A percentile compares a stretch with the other conserved stretches of the same genome.
These are phyloP conservation scores for Pythium guiyangense DNA, from an alignment of 352 stramenopile species.

Conservation along the genomic window DNA sequence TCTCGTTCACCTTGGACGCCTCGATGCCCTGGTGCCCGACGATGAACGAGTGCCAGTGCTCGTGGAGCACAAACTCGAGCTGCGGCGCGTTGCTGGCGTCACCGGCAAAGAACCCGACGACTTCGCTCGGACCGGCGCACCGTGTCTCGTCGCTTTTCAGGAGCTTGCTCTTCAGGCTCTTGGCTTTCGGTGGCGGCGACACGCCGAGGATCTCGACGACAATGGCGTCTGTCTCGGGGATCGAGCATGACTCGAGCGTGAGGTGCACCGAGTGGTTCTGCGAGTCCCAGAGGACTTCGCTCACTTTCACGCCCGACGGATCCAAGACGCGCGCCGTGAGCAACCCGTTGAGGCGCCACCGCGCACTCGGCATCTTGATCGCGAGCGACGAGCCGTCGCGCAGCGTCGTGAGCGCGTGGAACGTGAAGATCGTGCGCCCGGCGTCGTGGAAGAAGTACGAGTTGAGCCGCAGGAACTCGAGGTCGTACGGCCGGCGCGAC, in stretches of 20 bases:
- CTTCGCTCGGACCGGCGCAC: slow-evolving; percentile 40
- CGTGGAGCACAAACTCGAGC: slow-evolving; percentile 40
- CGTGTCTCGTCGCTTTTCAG: slow-evolving; percentile 1
- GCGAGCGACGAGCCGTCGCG: slow-evolving; percentile 19
- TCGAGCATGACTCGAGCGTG: slow-evolving; percentile 24
- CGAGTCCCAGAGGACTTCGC: slow-evolving; percentile 44
- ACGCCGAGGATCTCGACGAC: slow-evolving; percentile 34
- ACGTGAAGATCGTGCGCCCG: slow-evolving; percentile 32
- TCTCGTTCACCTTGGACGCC: slow-evolving; percentile 31
- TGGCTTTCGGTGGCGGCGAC: slow-evolving; percentile 9
- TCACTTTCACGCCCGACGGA: slow-evolving; percentile 19
- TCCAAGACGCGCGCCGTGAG: slow-evolving; percentile 24
- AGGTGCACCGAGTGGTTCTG: slow-evolving; percentile 34
- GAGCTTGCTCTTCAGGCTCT: slow-evolving; percentile 1
- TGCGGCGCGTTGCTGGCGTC: slow-evolving; percentile 17
- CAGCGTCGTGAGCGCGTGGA: slow-evolving; percentile 29
- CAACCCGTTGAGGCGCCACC: slow-evolving; percentile 29
- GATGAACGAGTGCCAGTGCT: slow-evolving; percentile 58
- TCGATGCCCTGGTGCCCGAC: slow-evolving; percentile 42
- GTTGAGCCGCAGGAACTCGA: slow-evolving; percentile 54
- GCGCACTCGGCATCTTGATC: slow-evolving; percentile 41
- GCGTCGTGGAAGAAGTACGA: slow-evolving; percentile 50
- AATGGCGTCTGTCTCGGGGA: slow-evolving; percentile 23
- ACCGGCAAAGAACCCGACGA: slow-evolving; percentile 24
- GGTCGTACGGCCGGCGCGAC: slow-evolving; percentile 30